Percentiles rank a stretch among this genome's conserved stretches.
Conservation (phyloP, 805 yeast species). For the Hanseniaspora jakobsenii region DNA sequence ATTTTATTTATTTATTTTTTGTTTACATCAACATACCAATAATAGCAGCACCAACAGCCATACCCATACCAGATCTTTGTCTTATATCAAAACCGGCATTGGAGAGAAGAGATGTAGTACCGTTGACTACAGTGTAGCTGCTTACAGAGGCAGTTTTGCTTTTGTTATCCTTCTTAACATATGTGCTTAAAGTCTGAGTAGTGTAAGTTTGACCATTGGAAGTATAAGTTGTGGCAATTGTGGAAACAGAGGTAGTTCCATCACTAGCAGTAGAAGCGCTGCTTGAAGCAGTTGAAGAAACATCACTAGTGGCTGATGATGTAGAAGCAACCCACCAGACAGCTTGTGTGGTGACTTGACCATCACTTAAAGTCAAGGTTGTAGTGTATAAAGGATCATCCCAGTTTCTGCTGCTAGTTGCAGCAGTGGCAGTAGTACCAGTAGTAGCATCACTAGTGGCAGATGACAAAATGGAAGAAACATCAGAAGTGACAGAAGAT, state of each 20-base stretch:
- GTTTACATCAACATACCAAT: constrained; percentile 3
- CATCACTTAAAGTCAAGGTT: constrained; percentile 11
- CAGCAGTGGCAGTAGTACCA: constrained; percentile 14
- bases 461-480: not conserved
- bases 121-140: constrained; percentile 8
- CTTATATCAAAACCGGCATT: constrained; percentile 1
- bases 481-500: too few species aligned
- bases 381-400: constrained; percentile 14
- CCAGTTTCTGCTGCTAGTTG: constrained; percentile 9
- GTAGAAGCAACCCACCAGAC: constrained; percentile 15
- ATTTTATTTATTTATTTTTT: not conserved
- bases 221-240: constrained; percentile 4
- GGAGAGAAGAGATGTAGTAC: constrained; percentile 1
- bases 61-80: not conserved
- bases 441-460: not conserved
- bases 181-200: constrained; percentile 12
- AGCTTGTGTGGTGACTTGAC: constrained; percentile 13
- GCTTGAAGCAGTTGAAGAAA: too few species aligned
- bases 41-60: constrained; percentile 10
- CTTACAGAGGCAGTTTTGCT: constrained; percentile 2
- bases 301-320: too few species aligned
- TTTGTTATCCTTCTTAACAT: constrained; percentile 4
- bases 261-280: too few species aligned
- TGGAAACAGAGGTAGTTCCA: not conserved
- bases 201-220: constrained; percentile 9